Conservation (phyloP, 257 asterid species). For the Echites panduratus region DNA sequence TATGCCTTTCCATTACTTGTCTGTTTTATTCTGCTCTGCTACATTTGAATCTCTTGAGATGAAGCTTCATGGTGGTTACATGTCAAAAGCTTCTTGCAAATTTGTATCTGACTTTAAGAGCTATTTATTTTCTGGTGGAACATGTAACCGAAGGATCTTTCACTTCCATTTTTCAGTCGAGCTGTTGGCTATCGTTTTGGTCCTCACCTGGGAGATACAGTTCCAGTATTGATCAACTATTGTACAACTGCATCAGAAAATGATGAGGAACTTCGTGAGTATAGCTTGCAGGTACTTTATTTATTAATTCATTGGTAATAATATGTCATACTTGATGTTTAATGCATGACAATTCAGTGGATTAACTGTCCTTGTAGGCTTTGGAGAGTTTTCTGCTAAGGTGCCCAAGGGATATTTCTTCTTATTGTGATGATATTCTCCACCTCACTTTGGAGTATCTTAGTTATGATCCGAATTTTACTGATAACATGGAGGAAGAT, state of each 20-base stretch:
- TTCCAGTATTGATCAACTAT: constrained; percentile 74
- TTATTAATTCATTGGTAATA: constrained; percentile 1
- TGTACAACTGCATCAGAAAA: constrained; percentile 95
- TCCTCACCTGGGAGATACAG: constrained; percentile 93
- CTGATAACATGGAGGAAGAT: constrained; percentile 99
- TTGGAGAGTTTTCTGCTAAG: constrained; percentile 89
- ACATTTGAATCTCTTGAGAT: background rate
- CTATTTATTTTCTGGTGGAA: background rate
- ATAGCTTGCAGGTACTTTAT: constrained; percentile 80
- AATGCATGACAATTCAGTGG: constrained; percentile 1
- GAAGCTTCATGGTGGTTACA: background rate
- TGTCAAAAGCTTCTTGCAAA: too few relatives aligned
- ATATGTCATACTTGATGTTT: background rate
- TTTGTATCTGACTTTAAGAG: background rate
- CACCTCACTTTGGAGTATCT: constrained; percentile 79
- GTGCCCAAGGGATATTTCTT: constrained; percentile 91
- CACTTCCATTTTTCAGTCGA: constrained; percentile 52
- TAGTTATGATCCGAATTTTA: constrained; percentile 96
- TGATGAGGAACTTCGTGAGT: constrained; percentile 98
- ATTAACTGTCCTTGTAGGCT: constrained; percentile 52
- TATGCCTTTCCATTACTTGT: background rate
- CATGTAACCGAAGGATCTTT: background rate
- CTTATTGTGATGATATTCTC: constrained; percentile 72
- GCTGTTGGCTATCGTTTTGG: constrained; percentile 99
- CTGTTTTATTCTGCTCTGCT: background rate